Conservation (phyloP, 2,329 filamentous ascomycete genomes). For the Xylaria sp. region DNA sequence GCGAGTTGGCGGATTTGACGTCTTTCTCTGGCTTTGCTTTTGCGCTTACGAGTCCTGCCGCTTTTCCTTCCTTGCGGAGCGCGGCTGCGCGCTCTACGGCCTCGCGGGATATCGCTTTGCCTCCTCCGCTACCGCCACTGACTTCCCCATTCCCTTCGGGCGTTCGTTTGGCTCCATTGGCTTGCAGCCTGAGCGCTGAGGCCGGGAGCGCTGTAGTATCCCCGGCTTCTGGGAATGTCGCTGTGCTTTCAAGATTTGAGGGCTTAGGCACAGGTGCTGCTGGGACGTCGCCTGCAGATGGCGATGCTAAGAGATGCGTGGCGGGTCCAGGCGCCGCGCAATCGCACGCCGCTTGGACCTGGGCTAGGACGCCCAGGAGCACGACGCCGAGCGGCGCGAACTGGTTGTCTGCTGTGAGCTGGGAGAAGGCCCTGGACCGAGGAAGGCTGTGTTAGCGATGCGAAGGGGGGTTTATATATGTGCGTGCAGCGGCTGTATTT, state of each 20-base stretch:
- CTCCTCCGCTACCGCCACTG: conserved; percentile 16
- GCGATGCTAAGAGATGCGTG: not conserved
- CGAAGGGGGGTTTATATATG: not conserved
- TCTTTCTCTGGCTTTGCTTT: conserved; percentile 1
- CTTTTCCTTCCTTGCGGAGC: conserved; percentile 19
- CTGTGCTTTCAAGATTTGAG: not conserved
- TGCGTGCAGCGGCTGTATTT: not conserved
- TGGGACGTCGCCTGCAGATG: not conserved
- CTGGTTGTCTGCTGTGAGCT: conserved; percentile 76
- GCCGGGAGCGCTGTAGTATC: not conserved
- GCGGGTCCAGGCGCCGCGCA: conserved; percentile 39
- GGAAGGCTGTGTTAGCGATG: conserved; percentile 21
- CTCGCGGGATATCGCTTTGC: conserved; percentile 45
- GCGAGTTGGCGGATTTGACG: not conserved
- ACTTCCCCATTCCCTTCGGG: not conserved
- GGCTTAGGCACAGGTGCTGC: not conserved
- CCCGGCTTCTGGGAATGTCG: not conserved
- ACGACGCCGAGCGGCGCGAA: conserved; percentile 77
- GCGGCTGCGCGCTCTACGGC: conserved; percentile 37
- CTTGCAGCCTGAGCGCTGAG: not conserved
- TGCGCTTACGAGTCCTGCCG: not conserved
- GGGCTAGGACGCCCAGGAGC: conserved; percentile 72
- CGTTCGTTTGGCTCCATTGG: not conserved
- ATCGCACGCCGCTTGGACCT: conserved; percentile 62
- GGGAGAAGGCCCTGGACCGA: conserved; percentile 69